Percentiles rank a stretch among this genome's conserved stretches.
These are phyloP conservation scores for Porphyrellus cyaneotinctus DNA, from an alignment of 768 basidiomycete genomes.

Conservation along the genomic window DNA sequence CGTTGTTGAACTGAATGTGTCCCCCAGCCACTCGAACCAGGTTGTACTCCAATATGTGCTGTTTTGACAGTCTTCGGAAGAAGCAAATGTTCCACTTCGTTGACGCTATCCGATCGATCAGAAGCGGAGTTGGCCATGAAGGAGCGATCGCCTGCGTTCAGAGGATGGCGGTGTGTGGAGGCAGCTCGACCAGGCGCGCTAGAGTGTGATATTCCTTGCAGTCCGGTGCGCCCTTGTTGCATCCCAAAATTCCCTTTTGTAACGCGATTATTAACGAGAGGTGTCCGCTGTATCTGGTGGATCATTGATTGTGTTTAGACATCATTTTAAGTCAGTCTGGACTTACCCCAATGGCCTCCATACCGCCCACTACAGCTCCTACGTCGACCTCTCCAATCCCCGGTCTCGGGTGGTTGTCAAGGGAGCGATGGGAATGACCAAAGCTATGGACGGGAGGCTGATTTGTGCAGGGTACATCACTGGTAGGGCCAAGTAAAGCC, in stretches of 20 bases:
- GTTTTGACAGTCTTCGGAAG: conserved; percentile 27
- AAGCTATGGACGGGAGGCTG: conserved; percentile 19
- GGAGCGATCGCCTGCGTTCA: conserved; percentile 36
- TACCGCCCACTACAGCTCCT: conserved; percentile 55
- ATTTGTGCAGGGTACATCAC: conserved; percentile 12
- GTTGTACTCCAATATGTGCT: conserved; percentile 16
- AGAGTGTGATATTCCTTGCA: conserved; percentile 26
- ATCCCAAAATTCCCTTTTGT: conserved; percentile 29
- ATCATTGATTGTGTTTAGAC: conserved; percentile 4
- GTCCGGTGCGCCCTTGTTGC: conserved; percentile 32
- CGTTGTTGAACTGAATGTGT: conserved; percentile 25
- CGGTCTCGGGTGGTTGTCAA: conserved; percentile 20
- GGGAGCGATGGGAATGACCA: conserved; percentile 14
- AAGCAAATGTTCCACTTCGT: conserved; percentile 70
- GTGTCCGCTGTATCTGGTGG: conserved; percentile 64
- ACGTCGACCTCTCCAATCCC: conserved; percentile 37
- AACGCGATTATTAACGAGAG: conserved; percentile 53
- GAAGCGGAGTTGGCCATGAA: conserved; percentile 46
- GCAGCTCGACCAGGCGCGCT: conserved; percentile 18
- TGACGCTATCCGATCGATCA: conserved; percentile 61
- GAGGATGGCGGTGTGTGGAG: conserved; percentile 42
- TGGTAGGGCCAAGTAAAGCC: conserved; percentile 62
- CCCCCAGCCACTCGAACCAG: conserved; percentile 37
- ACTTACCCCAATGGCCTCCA: conserved; percentile 61
- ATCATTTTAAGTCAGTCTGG: background rate